Evolutionary conservation across 2,329 filamentous ascomycete species (phyloP), one percentile per base, ranked within the genome.

Genomic region (Trichoderma pleuroti): DNA sequence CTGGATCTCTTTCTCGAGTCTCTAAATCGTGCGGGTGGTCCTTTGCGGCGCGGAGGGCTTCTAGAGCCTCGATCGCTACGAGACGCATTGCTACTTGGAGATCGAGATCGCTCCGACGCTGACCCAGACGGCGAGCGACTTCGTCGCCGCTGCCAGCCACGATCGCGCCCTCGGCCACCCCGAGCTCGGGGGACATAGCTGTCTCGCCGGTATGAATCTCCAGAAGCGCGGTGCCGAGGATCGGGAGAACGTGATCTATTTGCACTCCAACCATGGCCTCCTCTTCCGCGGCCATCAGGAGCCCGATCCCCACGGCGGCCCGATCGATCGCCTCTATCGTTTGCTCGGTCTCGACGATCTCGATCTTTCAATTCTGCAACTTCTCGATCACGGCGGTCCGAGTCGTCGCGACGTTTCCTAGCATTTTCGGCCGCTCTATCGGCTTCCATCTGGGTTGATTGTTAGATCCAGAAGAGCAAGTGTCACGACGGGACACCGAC

Each of bases 401-500:
- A 87, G 70, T 91, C 88, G 77, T 95, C 92, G 73, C 91, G 90
- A 75, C 90, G 88, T 68, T 87, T 87, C 68, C 91, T 90, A 32
- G 89, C 88, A 77, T 92, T 90, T 78, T 96, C 92, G 32, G 92
- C 92, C 56, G 91, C 91, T 79, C 91, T 92, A 75, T 96, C 93
- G 42, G 93, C 92, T 77, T 97, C 91, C 65, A 93, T 89, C 93
- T 94, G 59, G 34, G 18, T 18, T 12, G 6, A 24, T 73, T 26
- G 75, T 72, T 61, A 70, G 28, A 7, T n/a, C 26, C 28, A 49
- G 9, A 28, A 14, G 8, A 7, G 54, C 14, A 52, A 21, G 39
- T 24, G 6, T 24, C 30, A 26, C 18, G 6, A n/a, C 10, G n/a
- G 26, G 14, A 11, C 42, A 30, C 78, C 39, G 80, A 97, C 95